Percentiles rank a stretch among this genome's conserved stretches.
These are phyloP conservation scores for Ceraceosorus guamensis DNA, from an alignment of 1,284 basidiomycete genomes.

Conservation along the genomic window DNA sequence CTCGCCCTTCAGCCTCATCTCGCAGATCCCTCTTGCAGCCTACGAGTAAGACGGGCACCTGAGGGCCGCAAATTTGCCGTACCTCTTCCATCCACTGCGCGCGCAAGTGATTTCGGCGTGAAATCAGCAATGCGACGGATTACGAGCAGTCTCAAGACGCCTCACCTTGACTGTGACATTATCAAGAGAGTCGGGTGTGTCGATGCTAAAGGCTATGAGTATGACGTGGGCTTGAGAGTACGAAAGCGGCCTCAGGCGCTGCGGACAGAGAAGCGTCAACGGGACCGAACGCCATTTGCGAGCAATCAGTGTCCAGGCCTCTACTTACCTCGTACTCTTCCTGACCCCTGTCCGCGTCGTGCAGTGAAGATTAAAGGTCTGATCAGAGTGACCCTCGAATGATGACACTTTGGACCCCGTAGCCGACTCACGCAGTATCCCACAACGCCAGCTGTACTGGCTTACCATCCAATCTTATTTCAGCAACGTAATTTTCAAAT, in stretches of 20 bases:
- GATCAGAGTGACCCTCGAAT: too few relatives aligned
- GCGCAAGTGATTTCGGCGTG: slow-evolving; percentile 1
- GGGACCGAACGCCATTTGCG: slow-evolving; percentile 10
- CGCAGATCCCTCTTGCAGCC: slow-evolving; percentile 80
- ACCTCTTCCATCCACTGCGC: slow-evolving; percentile 67
- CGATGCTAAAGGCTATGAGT: slow-evolving; percentile 90
- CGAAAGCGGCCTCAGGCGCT: slow-evolving; percentile 86
- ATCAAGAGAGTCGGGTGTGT: slow-evolving; percentile 91
- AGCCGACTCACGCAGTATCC: slow-evolving; percentile 78
- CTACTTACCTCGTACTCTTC: slow-evolving; percentile 78
- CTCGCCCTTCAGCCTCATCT: slow-evolving; percentile 51
- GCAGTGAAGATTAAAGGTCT: too few relatives aligned
- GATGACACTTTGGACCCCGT: too few relatives aligned
- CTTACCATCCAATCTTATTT: slow-evolving; percentile 93
- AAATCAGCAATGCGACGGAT: slow-evolving; percentile 3
- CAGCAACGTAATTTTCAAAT: slow-evolving; percentile 97
- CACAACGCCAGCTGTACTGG: slow-evolving; percentile 89
- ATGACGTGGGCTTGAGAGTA: slow-evolving; percentile 98
- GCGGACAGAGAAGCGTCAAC: slow-evolving; percentile 10
- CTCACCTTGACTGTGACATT: slow-evolving; percentile 84
- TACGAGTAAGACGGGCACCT: slow-evolving; percentile 72
- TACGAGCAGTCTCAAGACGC: background rate
- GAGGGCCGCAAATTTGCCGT: slow-evolving; percentile 50
- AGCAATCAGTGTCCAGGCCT: background rate
- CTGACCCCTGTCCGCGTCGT: slow-evolving; percentile 61